Base-by-base conservation (phyloP, 2,329 filamentous ascomycete species). In the Pseudogymnoascus sp. region DNA sequence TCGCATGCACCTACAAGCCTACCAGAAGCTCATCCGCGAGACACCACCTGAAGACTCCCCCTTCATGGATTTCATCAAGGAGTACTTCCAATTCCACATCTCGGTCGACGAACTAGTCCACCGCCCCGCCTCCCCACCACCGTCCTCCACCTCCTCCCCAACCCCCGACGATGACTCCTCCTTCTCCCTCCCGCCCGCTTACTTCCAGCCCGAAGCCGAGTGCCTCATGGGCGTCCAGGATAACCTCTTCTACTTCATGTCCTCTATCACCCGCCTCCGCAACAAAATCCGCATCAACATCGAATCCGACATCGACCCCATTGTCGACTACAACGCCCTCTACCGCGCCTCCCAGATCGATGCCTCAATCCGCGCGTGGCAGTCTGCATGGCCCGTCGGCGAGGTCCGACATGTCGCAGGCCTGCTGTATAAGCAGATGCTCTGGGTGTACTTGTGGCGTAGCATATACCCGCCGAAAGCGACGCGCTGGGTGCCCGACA, bases 51-150 rank as follows among this genome's bases (percentile, higher is more conserved):
- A 83, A 71, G 77, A 92, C 80, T 75, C 85, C 18, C 83, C 85
- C 21, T 91, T 94, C 71, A 86, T 87, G 66, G 87, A 90, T 60
- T 86, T 87, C 68, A 83, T 87, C 64, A 78, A 85, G 65, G 85
- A 87, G 72, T 93, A 95, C 75, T 93, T 95, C 74, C 88, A 92
- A 72, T 96, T 94, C 70, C 90, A 94, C 73, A 84, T 87, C 42
- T 83, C 80, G 65, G 83, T 83, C n/a, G 84, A 87, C 68, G 83
- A 87, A 65, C 75, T 87, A 1, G 77, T 87, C 61, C 80, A 78
- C 78, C 14, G 76, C 74, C 65, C 73, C 71, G 67, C 16, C 50
- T 67, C 25, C 63, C 68, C 8, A 61, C 64, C 23, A 31, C 56
- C 11, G 18, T 42, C 64, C 33, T 59, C n/a, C 16, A 23, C 18